Evolutionary conservation across 169 alveolate genomes (phyloP), one percentile per base, ranked within the genome.

Genomic region (Neospora caninum): DNA sequence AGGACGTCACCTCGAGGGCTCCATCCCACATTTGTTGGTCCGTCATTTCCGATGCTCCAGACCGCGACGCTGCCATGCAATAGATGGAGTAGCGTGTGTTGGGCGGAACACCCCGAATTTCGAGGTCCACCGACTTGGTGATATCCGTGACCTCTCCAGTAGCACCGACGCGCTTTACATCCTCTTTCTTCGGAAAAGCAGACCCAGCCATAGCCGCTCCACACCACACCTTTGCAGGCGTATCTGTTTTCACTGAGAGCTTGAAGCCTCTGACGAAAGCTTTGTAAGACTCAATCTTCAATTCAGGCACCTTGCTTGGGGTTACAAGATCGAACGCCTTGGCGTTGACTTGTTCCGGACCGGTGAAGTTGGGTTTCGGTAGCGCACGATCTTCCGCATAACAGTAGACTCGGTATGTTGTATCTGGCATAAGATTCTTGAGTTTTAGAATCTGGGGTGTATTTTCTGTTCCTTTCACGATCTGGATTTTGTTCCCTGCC

Each of bases 131-230:
- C 67, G 91, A 93, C 86, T 88, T 91, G 29, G 54, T 91, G 31
- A 91, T 88, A 31, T 96, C 94, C 9, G 54, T 80, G 29, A 96
- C 69, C n/a, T 94, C 94, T 2, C 96, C 78, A 25, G 86, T 88
- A 58, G 94, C 96, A 2, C 97, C 97, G 18, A 92, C 96, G 43
- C 93, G 94, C 45, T 94, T 94, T 0, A 96, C 95, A 49, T 95
- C 97, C 86, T 93, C 95, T 41, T 94, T 92, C 80, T 88, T 92
- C 38, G 97, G 97, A 70, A 91, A 93, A 83, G 94, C 96, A 34
- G 95, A 93, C 42, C 95, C 97, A 18, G 95, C 95, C 88, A 94
- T 69, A 27, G 97, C 95, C 9, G 97, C 97, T 39, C 91, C 97
- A 70, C 97, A 96, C 89, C 92, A 93, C 45, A 96, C 96, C 39